Evolutionary conservation across 306 rosid genomes (phyloP).

Genomic region (Acacia acuminata): DNA sequence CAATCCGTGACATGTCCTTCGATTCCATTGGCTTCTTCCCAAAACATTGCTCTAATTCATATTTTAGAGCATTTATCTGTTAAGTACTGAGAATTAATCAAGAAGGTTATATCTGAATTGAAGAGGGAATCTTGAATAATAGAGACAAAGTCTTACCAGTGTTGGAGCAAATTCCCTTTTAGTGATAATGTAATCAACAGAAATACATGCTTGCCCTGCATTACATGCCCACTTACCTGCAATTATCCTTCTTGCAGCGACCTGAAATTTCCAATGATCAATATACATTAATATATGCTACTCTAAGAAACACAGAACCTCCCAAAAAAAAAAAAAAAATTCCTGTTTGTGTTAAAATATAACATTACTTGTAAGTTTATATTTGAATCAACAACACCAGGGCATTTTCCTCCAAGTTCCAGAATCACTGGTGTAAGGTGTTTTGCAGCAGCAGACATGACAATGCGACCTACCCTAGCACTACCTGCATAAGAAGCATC

Average conservation of each 20-base stretch:
- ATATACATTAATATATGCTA: neutral
- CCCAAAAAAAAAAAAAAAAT: neutral
- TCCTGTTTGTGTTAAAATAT: neutral
- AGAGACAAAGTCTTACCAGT: constrained; percentile 51
- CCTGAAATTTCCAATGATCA: constrained; percentile 44
- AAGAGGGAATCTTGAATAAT: neutral
- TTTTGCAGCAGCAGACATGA: constrained; percentile 94
- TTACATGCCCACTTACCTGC: constrained; percentile 84
- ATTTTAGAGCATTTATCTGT: constrained; percentile 60
- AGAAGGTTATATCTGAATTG: constrained; percentile 5
- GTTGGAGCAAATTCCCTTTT: constrained; percentile 70
- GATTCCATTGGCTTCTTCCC: constrained; percentile 64
- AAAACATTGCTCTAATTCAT: constrained; percentile 54
- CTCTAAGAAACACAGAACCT: neutral
- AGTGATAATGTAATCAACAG: constrained; percentile 76
- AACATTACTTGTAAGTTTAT: constrained; percentile 62
- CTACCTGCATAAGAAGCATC: constrained; percentile 55
- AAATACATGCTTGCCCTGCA: constrained; percentile 85
- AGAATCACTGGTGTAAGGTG: constrained; percentile 83
- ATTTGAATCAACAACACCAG: constrained; percentile 80
- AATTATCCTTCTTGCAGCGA: constrained; percentile 70
- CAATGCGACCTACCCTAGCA: constrained; percentile 83
- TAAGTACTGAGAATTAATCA: constrained; percentile 21
- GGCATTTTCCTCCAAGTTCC: constrained; percentile 92
- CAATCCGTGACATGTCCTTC: constrained; percentile 62